Conservation (phyloP, 2,329 filamentous ascomycete genomes). For the Pseudohalonectria lignicola region DNA sequence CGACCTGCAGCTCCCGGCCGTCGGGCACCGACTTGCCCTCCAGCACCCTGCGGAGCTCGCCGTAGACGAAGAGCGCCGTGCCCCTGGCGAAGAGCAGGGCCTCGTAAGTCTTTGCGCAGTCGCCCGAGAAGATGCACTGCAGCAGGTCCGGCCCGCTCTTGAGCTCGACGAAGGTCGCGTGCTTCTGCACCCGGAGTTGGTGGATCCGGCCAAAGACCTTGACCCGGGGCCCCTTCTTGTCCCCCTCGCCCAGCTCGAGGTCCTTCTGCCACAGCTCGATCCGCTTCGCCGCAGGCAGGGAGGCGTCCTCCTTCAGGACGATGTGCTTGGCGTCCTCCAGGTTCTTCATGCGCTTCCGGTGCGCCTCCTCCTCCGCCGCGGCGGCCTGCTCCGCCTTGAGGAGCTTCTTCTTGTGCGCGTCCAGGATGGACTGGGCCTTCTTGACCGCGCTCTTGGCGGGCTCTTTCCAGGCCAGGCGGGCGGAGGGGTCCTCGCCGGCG, state of each 20-base stretch:
- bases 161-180: slow-evolving; percentile 77
- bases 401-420: slow-evolving; percentile 74
- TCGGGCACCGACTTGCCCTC: slow-evolving; percentile 68
- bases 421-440: slow-evolving; percentile 67
- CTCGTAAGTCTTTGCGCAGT: slow-evolving; percentile 86
- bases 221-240: slow-evolving; percentile 59
- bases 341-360: slow-evolving; percentile 54
- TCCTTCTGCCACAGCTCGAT: slow-evolving; percentile 49
- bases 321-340: slow-evolving; percentile 79
- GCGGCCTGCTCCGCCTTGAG: slow-evolving; percentile 65
- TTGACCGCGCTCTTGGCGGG: slow-evolving; percentile 77
- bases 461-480: slow-evolving; percentile 65
- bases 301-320: slow-evolving; percentile 58
- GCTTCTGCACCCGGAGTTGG: slow-evolving; percentile 70
- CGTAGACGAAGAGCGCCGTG: slow-evolving; percentile 75
- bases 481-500: slow-evolving; percentile 51
- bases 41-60: slow-evolving; percentile 75
- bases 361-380: slow-evolving; percentile 61
- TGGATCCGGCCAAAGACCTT: slow-evolving; percentile 77
- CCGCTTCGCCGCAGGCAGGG: slow-evolving; percentile 61
- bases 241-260: slow-evolving; percentile 34
- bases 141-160: slow-evolving; percentile 75
- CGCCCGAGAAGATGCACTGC: slow-evolving; percentile 70
- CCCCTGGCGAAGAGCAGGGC: slow-evolving; percentile 76
- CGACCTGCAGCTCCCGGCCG: slow-evolving; percentile 79